Base-by-base conservation (phyloP, 1,284 basidiomycete species). In the Ustilago loliicola region DNA sequence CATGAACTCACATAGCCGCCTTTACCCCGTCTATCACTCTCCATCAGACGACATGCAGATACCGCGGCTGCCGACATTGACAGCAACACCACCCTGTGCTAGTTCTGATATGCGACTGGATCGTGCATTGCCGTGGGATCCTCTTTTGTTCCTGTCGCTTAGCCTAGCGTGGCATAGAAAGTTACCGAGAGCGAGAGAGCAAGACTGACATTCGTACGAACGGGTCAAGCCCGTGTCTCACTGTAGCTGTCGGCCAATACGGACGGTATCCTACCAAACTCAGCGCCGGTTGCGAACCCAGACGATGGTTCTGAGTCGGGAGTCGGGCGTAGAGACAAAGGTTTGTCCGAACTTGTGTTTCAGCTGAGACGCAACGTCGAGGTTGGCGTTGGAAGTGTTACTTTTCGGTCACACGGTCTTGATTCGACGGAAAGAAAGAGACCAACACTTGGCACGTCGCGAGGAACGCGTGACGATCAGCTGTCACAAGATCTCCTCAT, bases 371-470 rank as follows among this genome's bases (percentile, higher is more conserved):
- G 23, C 7, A n/a, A n/a, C n/a, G 45, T 10, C 9, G 45, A 48
- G n/a, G 21, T 0, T 21, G 8, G 23, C 8, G 45, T 25, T 25
- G 45, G 19, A 7, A 19, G 45, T 47, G 23, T 47, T 47, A 23
- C 45, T 47, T 47, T 47, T 11, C 23, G 45, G 45, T 23, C 45
- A 47, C 38, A 40, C 38, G 3, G 38, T 40, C 38, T 34, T 34
- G 6, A 6, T 34, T 34, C 11, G n/a, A n/a, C n/a, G 11, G n/a
- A 45, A 6, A 6, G 7, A 34, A 19, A 30, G 25, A 53, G 51
- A 32, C 51, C 51, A 30, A 53, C 51, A 53, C 51, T 53, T 53
- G 27, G 32, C 51, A 53, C 29, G 30, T 53, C 51, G 51, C 51
- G 30, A n/a, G 27, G n/a, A 13, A 53, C 51, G 51, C 51, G 30